Base-by-base conservation (phyloP, 371 early-diverging fungal species). In the Umbelopsis sp. region DNA sequence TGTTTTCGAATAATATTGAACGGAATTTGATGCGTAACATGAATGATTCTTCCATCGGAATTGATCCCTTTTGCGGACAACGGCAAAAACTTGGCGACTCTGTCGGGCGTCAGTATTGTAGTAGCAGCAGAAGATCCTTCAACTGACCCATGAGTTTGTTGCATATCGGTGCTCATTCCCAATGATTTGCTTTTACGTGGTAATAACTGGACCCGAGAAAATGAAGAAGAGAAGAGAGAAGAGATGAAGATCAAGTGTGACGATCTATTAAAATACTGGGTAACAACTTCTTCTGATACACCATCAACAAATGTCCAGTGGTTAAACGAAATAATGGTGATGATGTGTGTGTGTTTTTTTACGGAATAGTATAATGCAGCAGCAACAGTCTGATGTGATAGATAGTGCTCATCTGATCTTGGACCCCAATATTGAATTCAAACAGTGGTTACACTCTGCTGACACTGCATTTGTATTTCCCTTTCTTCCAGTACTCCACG, bases 21-120 rank as follows among this genome's bases (percentile, higher is more conserved):
- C 1, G 89, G 89, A 44, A 87, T 88, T 70, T 87, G 84, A 69
- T 88, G 89, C 10, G 85, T 88, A 38, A 88, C 87, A 63, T 85
- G 86, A 74, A 88, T 88, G 63, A 88, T 84, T 29, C 86, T 77
- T 2, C 80, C 80, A 38, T 73, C 72, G 38, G 81, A 76, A 32
- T 74, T 53, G 25, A 81, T 79, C 67, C 72, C 66, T 50, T 74
- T 75, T 6, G 79, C 79, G 14, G 79, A 67, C 37, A 78, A 68
- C 38, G 84, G 84, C 32, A 83, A 68, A 48, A 74, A 80, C 24
- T 75, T 66, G 38, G 81, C 81, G 0, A 83, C 84, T 44, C 76
- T 81, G 72, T 81, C 81, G 25, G 84, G 78, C 18, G 81, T 83
- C 44, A 82, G 57, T 35, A 37, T 57, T 29, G 57, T 12, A 35